Conservation (phyloP, 1,284 basidiomycete species). For the Xanthoconium separans region DNA sequence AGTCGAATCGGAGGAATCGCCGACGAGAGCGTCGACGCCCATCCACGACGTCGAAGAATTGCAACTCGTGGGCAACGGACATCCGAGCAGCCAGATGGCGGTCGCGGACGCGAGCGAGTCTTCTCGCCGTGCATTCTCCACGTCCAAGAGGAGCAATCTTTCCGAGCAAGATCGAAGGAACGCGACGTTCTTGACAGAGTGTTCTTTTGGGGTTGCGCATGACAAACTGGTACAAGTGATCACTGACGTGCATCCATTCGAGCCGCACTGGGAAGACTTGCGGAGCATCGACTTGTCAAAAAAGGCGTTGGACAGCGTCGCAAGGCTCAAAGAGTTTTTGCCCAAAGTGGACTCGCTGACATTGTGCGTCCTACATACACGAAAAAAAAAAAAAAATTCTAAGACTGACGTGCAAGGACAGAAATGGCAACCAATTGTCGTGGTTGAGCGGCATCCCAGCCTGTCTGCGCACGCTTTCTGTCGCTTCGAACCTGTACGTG, state of each 20-base stretch:
- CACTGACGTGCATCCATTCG: conserved; percentile 94
- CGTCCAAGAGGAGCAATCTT: conserved; percentile 40
- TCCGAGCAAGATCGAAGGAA: conserved; percentile 43
- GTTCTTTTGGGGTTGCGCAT: conserved; percentile 91
- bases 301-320: conserved; percentile 85
- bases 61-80: conserved; percentile 44
- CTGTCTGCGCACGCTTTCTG: conserved; percentile 77
- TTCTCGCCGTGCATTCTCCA: conserved; percentile 47
- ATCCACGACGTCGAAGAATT: conserved; percentile 43
- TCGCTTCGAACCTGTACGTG: conserved; percentile 73
- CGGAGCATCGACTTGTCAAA: conserved; percentile 74
- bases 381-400: not conserved
- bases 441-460: conserved; percentile 87
- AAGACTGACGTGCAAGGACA: conserved; percentile 36
- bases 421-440: conserved; percentile 78
- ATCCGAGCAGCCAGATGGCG: conserved; percentile 33
- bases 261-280: conserved; percentile 91
- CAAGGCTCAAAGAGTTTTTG: conserved; percentile 91
- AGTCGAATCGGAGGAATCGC: conserved; percentile 52
- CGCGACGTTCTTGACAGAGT: conserved; percentile 89
- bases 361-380: conserved; percentile 55
- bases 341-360: conserved; percentile 81
- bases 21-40: conserved; percentile 58
- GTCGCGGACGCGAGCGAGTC: conserved; percentile 29
- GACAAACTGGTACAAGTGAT: conserved; percentile 90